Base-by-base conservation (phyloP, 176 grass and related monocot species). In the Guadua angustifolia region DNA sequence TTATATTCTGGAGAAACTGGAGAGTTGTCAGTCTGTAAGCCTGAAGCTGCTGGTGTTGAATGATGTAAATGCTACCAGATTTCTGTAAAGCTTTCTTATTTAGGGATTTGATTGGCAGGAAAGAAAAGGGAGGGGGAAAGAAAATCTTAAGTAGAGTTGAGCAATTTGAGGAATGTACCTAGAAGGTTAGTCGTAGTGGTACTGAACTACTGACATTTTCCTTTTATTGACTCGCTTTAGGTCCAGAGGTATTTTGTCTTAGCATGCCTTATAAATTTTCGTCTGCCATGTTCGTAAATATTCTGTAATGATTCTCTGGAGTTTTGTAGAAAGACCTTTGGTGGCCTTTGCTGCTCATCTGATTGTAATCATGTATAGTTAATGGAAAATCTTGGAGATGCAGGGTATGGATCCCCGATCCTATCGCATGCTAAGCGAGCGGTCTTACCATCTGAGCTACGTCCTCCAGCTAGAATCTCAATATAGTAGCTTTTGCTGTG, bases 1-100 rank as follows among this genome's bases (percentile, higher is more conserved):
- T 19, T 44, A 71, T 61, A 12, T 62, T 66, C 25, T n/a, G 29
- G 43, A 73, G 46, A 36, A 73, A 47, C 35, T 57, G 58, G 49
- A 71, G 68, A 56, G 11, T 52, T 44, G 19, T 40, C 9, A 6
- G 40, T 18, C 10, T 59, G 51, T 9, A 52, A 52, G 75, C 9
- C 24, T 80, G 6, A 55, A 73, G 51, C 59, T 51, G 57, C 35
- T 71, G 35, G 5, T 9, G n/a, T 46, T 33, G 36, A 53, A 76
- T 75, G 33, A 22, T 42, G 64, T 69, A 55, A 22, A 35, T 85
- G 56, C 63, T 16, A 43, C 46, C 10, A 14, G 43, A 56, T 38
- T 82, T 71, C 12, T 77, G 88, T 82, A 71, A 70, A 82, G 78
- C 58, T 63, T 17, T 36, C 39, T 36, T 73, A 21, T 58, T 3